Conservation (phyloP, 225 moss, liverwort and hornwort species). For the Marchantia paleacea region DNA sequence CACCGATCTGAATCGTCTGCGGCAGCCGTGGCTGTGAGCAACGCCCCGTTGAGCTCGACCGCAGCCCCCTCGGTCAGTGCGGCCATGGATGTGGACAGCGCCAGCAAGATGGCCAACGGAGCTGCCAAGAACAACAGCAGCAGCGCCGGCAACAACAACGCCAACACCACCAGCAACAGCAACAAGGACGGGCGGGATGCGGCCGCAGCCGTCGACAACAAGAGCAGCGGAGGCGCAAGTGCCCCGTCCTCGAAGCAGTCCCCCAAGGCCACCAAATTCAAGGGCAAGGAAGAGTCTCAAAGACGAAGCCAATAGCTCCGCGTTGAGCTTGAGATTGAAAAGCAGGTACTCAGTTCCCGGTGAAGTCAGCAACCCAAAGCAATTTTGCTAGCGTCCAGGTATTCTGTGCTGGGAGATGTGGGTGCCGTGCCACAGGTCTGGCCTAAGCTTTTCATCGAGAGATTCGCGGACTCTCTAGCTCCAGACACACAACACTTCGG, state of each 20-base stretch:
- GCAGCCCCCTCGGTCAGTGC: constrained; percentile 24
- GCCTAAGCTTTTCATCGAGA: constrained; percentile 2
- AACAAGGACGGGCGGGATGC: constrained; percentile 27
- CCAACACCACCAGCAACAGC: neutral
- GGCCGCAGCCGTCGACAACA: constrained; percentile 8
- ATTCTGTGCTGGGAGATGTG: constrained; percentile 18
- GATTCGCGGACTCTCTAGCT: neutral
- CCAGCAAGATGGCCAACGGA: constrained; percentile 27
- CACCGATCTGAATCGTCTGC: constrained; percentile 40
- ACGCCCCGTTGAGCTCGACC: constrained; percentile 22
- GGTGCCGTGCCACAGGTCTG: constrained; percentile 13
- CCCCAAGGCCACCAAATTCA: constrained; percentile 39
- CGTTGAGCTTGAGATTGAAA: neutral
- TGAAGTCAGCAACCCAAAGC: constrained; percentile 13
- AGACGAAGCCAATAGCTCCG: constrained; percentile 48
- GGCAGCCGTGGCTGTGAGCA: constrained; percentile 12
- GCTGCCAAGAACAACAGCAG: constrained; percentile 17
- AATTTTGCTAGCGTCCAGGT: constrained; percentile 13
- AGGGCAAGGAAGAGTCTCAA: constrained; percentile 50
- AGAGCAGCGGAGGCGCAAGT: constrained; percentile 27
- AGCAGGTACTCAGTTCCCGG: constrained; percentile 2
- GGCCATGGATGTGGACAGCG: constrained; percentile 28
- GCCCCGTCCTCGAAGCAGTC: constrained; percentile 40
- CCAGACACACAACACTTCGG: constrained; percentile 2
- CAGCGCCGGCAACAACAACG: no score